Base-by-base conservation (phyloP, 2,329 filamentous ascomycete genomes). In the Chaetomium strumarium region DNA sequence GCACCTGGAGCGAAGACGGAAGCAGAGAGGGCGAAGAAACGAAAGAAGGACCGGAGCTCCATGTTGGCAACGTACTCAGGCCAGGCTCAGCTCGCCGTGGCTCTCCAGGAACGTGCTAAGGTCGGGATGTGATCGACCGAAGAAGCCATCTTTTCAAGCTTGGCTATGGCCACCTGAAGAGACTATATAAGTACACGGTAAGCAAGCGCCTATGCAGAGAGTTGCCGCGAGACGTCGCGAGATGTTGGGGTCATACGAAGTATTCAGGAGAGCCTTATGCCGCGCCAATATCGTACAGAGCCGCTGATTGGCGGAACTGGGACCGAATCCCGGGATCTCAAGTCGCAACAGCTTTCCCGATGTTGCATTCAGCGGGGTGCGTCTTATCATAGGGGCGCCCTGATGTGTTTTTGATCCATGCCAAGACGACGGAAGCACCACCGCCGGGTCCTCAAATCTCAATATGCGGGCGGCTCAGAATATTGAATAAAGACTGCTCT, bases 291-390 rank as follows among this genome's bases (percentile, higher is more conserved):
- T 46, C 40, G 17, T 12, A 17, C 13, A 16, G 13, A 24, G 24
- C 8, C 20, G 19, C 39, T 47, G 38, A 62, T 62, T 62, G 60
- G 60, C 56, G 60, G 60, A 58, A 61, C 46, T 12, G 30, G 16
- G 39, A 13, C 8, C 14, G n/a, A 19, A 13, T 24, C 20, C 47
- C 33, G 48, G 47, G 48, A 44, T 51, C 38, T 30, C 43, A 36
- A 33, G 33, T 29, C 24, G 16, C 10, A 19, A 8, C 20, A 4
- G 24, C 30, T 17, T 11, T 13, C n/a, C 10, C 38, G 39, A 51
- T 45, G 59, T 61, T 42, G 54, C 36, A 58, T 58, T n/a, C 51
- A 43, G 44, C 48, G 52, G 48, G 43, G 49, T 43, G 55, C 49
- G 16, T 43, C 33, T 40, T 29, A 29, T 44, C 44, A 30, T 30